Base-by-base conservation (phyloP, 2,329 filamentous ascomycete genomes). In the Proliferodiscus dingleyae region DNA sequence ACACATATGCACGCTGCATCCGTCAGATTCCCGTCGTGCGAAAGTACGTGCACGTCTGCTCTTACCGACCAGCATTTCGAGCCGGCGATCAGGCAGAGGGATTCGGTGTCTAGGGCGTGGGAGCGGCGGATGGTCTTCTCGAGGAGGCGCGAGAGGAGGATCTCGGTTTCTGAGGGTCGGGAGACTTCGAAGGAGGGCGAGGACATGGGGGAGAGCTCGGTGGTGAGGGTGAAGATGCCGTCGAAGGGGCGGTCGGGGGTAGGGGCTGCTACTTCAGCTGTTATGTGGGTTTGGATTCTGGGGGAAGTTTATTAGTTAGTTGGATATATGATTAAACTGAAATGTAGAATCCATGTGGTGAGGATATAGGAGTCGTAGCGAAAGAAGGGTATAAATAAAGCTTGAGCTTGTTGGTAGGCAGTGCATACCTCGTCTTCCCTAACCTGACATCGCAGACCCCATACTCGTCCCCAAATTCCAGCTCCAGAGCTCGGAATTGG, bases 41-140 rank as follows among this genome's bases (percentile, higher is more conserved):
- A 85, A 37, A 97, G 77, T 37, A 97, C 82, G 67, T 98, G 93
- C 18, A 97, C 79, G 65, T 97, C 91, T 16, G 88, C 90, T 47
- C 91, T 83, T 52, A 98, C 77, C 50, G 85, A 85, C 82, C 93
- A 98, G 71, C 87, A 93, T 67, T 94, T 95, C 49, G 86, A 76
- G 6, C 88, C 90, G 9, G 93, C 89, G 22, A 96, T 75, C 18
- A 98, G 87, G 66, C 93, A 98, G 36, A 98, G 77, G 3, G 90
- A 95, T 68, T 98, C 93, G 26, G 90, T 95, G 66, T 97, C 91
- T 32, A 98, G 80, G 5, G 93, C 91, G 57, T 86, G 86, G 1
- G 90, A 95, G 49, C 93, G 84, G 33, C 93, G 89, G 50, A 97
- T 81, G 7, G 93, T 91, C 70, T 95, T 95, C 66, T 98, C 93